Base-by-base conservation (phyloP, 257 asterid species). In the Fraxinus cuspidata region DNA sequence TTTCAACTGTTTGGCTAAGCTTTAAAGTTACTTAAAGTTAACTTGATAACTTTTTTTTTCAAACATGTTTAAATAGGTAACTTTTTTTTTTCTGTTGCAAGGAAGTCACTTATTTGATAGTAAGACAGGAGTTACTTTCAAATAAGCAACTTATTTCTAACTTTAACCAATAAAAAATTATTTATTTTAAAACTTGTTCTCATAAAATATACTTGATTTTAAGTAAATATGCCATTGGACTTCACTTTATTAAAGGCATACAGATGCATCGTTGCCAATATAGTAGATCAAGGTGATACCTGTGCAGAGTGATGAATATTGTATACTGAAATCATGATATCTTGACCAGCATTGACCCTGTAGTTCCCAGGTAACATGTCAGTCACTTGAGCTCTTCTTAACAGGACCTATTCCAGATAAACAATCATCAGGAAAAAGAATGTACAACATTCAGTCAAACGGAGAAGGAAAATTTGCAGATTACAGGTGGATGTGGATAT, bases 401-500 rank as follows among this genome's bases (percentile, higher is more conserved):
- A 49, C 4, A 93, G 84, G 80, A 95, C 99, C 99, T 95, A 74
- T 35, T 74, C 71, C 27, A 28, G 63, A 74, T 77, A 75, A 75
- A 16, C 0, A 58, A 79, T 34, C 70, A 70, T 72, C 78, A 69
- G 78, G 74, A 34, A 70, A 74, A 78, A 47, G 10, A 4, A 51
- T 27, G 71, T 64, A 76, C 12, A 28, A 60, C 12, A 35, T 72
- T 32, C 44, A 38, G 58, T 60, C 63, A 73, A 77, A 28, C n/a
- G 5, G 42, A 76, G 47, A 63, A 63, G 67, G 58, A 49, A 73
- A 16, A 18, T 82, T 47, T 65, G 51, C n/a, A 77, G 84, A 96
- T 81, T 83, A 95, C 98, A 77, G 98, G 99, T 29, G 98, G 99
- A 82, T 95, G 99, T 40, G 99, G 99, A 84, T 95, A 95, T 25